A percentile compares a stretch with the other conserved stretches of the same genome.
Conservation (phyloP, 106 monocot species). For the Narthecium ossifragum region DNA sequence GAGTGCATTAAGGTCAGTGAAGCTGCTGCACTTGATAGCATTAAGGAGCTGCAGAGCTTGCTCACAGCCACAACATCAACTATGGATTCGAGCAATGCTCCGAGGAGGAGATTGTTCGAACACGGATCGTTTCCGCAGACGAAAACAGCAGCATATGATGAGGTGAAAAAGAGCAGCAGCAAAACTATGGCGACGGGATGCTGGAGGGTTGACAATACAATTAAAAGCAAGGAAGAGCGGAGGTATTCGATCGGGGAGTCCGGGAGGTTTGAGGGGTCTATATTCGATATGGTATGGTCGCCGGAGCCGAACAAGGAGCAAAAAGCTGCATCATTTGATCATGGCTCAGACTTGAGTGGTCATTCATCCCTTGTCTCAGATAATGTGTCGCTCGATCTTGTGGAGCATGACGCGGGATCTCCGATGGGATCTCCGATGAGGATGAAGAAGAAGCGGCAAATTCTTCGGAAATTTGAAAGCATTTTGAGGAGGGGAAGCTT, state of each 20-base stretch:
- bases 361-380: slow-evolving; percentile 13
- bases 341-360: slow-evolving; percentile 19
- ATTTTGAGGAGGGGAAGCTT: slow-evolving; percentile 40
- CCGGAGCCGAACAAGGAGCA: slow-evolving; percentile 1
- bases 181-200: slow-evolving; percentile 1
- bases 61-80: slow-evolving; percentile 30
- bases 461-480: slow-evolving; percentile 49
- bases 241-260: slow-evolving; percentile 7
- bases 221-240: slow-evolving; percentile 5
- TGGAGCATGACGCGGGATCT: slow-evolving; percentile 3
- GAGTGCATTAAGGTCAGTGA: slow-evolving; percentile 69
- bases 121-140: background rate
- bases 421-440: background rate
- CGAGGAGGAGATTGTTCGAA: background rate
- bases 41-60: slow-evolving; percentile 51
- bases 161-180: background rate
- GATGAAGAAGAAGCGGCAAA: slow-evolving; percentile 38
- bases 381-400: slow-evolving; percentile 1
- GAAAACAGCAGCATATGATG: background rate
- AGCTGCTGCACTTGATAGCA: slow-evolving; percentile 50
- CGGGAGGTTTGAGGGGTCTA: slow-evolving; percentile 1
- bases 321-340: slow-evolving; percentile 21
- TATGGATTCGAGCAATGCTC: slow-evolving; percentile 1
- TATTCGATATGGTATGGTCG: background rate
- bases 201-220: background rate